A percentile compares a stretch with the other conserved stretches of the same genome.
Conservation (phyloP, 352 stramenopile species). For the Phytopythium kandeliae region DNA sequence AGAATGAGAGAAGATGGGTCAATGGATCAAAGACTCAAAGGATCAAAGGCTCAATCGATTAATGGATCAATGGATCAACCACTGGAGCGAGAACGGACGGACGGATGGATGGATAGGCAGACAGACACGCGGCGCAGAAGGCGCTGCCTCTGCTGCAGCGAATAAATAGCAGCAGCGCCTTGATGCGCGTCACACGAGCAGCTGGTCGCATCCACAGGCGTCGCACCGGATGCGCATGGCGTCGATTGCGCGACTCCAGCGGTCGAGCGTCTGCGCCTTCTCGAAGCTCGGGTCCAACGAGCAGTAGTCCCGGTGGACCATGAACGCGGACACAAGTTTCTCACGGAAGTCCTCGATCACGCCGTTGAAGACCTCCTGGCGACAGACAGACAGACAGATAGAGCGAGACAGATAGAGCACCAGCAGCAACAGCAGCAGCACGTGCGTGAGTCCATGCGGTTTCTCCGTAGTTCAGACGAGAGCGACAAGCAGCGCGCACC, state of each 20-base stretch:
- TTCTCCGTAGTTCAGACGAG: not conserved
- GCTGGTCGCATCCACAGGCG: slow-evolving; percentile 26
- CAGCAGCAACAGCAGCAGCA: too few species aligned
- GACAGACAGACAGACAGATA: too few species aligned
- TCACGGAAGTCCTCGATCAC: slow-evolving; percentile 60
- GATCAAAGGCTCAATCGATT: too few species aligned
- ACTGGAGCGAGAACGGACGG: too few species aligned
- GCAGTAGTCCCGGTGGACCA: slow-evolving; percentile 48
- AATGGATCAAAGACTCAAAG: too few species aligned
- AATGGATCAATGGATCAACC: too few species aligned
- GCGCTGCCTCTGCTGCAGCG: not conserved
- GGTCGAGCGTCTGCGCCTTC: slow-evolving; percentile 19
- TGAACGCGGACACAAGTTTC: slow-evolving; percentile 44
- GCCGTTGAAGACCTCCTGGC: slow-evolving; percentile 41
- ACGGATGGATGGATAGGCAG: not conserved
- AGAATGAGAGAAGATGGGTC: too few species aligned
- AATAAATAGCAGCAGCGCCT: slow-evolving; percentile 30
- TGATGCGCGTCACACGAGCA: slow-evolving; percentile 9
- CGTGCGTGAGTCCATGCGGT: too few species aligned
- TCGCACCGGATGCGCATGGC: slow-evolving; percentile 33
- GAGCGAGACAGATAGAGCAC: too few species aligned
- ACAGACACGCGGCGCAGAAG: too few species aligned
- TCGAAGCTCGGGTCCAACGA: slow-evolving; percentile 41
- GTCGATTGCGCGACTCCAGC: slow-evolving; percentile 15
- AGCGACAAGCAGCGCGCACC: slow-evolving; percentile 4